These are phyloP conservation scores for Chaetomium globosum DNA, from an alignment of 2,329 filamentous ascomycete genomes.

Conservation along the genomic window DNA sequence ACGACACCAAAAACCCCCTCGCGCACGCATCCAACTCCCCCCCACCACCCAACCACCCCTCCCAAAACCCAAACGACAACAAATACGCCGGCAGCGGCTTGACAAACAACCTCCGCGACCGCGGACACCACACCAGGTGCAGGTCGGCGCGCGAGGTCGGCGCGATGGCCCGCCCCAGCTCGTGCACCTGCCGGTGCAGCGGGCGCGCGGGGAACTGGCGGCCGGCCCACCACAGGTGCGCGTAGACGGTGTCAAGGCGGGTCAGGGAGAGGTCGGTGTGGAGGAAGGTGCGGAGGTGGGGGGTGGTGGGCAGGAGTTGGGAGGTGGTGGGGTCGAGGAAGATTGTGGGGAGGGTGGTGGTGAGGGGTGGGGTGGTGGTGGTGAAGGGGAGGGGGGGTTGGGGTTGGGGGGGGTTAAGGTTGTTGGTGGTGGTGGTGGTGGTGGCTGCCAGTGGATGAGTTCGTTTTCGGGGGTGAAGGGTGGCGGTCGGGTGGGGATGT, in stretches of 20 bases:
- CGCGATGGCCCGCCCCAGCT: neutral
- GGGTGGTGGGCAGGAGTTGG: neutral
- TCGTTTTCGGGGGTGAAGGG: neutral
- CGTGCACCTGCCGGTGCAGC: neutral
- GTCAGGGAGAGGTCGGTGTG: neutral
- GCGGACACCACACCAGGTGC: neutral
- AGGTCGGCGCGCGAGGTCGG: neutral
- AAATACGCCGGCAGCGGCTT: neutral
- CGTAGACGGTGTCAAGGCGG: neutral
- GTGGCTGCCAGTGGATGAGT: neutral
- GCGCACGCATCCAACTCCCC: neutral
- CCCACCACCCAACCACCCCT: neutral
- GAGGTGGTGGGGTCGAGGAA: neutral
- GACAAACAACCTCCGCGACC: neutral
- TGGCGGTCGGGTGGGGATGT: too few species aligned
- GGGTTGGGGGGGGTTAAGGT: too few species aligned
- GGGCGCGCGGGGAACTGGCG: neutral
- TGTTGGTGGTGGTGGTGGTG: too few species aligned
- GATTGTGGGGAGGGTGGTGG: neutral
- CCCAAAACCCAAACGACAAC: neutral
- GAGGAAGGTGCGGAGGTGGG: neutral
- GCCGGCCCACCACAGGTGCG: neutral
- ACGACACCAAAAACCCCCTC: neutral
- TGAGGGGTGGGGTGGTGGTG: neutral
- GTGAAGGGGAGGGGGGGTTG: too few species aligned